Evolutionary conservation across 805 yeast species (phyloP), one percentile per base, ranked within the genome.

Genomic region (Tetrapisispora fleetii): DNA sequence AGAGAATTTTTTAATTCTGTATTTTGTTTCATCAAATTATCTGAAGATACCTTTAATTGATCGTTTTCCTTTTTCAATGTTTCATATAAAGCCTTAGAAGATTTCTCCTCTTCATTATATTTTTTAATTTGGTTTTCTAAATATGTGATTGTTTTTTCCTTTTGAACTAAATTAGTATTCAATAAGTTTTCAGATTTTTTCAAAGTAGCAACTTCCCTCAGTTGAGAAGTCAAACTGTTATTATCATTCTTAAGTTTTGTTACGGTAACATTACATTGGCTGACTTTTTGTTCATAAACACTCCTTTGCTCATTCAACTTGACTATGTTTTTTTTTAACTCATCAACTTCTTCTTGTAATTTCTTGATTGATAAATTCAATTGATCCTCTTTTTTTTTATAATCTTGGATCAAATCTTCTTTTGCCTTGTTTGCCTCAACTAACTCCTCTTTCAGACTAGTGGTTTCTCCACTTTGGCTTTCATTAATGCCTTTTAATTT

Each of bases 91-190:
- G 59, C 65, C 37, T 62, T 62, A 2, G 58, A 54, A 1, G 61
- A 50, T 4, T 58, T 57, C 41, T 65, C 51, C 51, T 50, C 47
- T 38, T 55, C 57, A 52, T 62, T 56, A 51, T 63, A 67, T 17
- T 69, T 73, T 50, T 67, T 70, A 5, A 71, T 66, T 52, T 70
- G 73, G 43, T 70, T 67, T 48, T 70, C 74, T 38, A 71, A 54
- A 50, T 68, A 68, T 3, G 48, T 53, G 13, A 70, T 63, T 1
- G 71, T 68, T 48, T 69, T 70, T 32, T 69, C 74, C 51, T 67
- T 64, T 46, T 67, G 70, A 2, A 36, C 30, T 7, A 68, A 30
- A 11, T 55, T 56, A 40, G 60, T 58, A 46, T 60, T 59, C 30
- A 64, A 39, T 19, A 35, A 47, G 22, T 33, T 32, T 21, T 48